Evolutionary conservation across 2,329 filamentous ascomycete species (phyloP), one percentile per base, ranked within the genome.

Genomic region (Diaporthe capsici): DNA sequence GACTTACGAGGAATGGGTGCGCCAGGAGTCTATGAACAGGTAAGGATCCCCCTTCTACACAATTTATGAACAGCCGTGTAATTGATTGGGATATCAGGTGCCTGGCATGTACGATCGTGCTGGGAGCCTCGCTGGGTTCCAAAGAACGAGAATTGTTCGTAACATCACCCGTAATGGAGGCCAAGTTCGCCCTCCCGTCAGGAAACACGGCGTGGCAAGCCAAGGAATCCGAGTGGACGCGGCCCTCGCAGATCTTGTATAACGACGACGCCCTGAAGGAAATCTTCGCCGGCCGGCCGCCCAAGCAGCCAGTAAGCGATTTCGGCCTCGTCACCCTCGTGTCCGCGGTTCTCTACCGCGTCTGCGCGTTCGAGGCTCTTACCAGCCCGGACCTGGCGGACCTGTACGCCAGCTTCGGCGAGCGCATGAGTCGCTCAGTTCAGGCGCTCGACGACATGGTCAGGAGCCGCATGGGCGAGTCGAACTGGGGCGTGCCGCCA

Each of bases 401-500:
- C 31, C 20, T 58, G 8, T 34, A 58, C 55, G 15, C 55, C 55
- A 37, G 55, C 31, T 34, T 37, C 55, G 55, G 55, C 15, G 55
- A 58, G 55, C 55, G 31, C 17, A 22, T 58, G 31, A 8, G 55
- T 3, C 55, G 28, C 55, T 58, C 28, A 4, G 17, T 58, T 0
- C 55, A 58, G 28, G 55, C 55, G 20, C 55, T 58, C 55, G 55
- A 58, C 55, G 55, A 58, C 55, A 58, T 58, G 55, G 31, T 58
- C 55, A 4, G 9, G 55, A 20, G 55, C 31, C 55, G 28, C 55
- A 37, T 34, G 28, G 55, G 55, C 28, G 55, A 58, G n/a, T 17
- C 31, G 9, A 17, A 17, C 20, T 34, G n/a, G 51, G 51, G 55
- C 2, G 55, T 58, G 8, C 55, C 55, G 1, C 55, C 55, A 0